These are phyloP conservation scores for Salix exigua DNA, from an alignment of 345 rosid genomes.

Conservation along the genomic window DNA sequence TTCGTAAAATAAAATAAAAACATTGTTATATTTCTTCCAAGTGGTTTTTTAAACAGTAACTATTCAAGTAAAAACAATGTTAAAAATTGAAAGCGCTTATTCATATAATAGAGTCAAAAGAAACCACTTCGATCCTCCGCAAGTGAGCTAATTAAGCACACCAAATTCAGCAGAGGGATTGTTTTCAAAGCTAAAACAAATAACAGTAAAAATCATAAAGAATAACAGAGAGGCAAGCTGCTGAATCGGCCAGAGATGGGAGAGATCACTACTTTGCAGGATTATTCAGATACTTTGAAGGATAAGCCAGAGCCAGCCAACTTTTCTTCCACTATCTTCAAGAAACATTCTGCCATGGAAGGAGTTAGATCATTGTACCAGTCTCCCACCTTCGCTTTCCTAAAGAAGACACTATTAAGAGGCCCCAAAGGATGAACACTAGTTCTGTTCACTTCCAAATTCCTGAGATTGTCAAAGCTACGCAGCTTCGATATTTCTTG, in stretches of 20 bases:
- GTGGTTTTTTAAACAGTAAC: too few relatives aligned
- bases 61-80: too few relatives aligned
- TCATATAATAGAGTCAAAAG: too few relatives aligned
- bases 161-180: too few relatives aligned
- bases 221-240: neutral
- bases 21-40: too few relatives aligned
- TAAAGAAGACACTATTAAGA: constrained; percentile 8
- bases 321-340: constrained; percentile 38
- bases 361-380: constrained; percentile 13
- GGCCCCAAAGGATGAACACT: neutral
- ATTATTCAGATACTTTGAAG: constrained; percentile 23
- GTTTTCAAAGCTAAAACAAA: too few relatives aligned
- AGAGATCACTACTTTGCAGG: neutral
- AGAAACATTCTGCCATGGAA: constrained; percentile 4
- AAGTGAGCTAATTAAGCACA: too few relatives aligned
- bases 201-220: too few relatives aligned
- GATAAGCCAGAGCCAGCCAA: constrained; percentile 44
- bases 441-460: constrained; percentile 15
- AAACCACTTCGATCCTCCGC: too few relatives aligned
- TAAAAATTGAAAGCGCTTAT: too few relatives aligned
- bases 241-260: too few relatives aligned
- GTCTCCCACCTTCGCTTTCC: constrained; percentile 19
- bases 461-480: constrained; percentile 16
- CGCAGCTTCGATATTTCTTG: constrained; percentile 9
- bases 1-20: too few relatives aligned